phyloP scores from a whole-genome alignment of 2,329 filamentous ascomycete genomes.

The Nemania serpens region DNA sequence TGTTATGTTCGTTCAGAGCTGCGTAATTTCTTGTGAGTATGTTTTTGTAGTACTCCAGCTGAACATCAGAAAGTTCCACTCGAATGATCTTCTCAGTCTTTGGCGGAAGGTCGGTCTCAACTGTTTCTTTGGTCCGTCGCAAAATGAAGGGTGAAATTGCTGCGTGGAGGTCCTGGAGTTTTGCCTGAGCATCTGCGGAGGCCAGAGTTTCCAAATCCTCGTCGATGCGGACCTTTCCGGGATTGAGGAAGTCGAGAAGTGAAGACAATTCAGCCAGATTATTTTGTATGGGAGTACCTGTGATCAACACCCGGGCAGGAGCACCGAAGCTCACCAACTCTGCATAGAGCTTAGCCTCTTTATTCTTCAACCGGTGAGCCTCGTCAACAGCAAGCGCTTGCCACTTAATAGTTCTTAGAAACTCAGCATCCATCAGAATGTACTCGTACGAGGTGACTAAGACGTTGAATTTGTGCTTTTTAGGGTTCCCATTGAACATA shows the following conservation, averaged over 20 bases:
- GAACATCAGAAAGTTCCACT: constrained; percentile 93
- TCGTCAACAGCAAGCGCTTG: constrained; percentile 96
- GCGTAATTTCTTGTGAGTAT: constrained; percentile 96
- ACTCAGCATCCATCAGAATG: constrained; percentile 82
- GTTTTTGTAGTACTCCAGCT: constrained; percentile 98
- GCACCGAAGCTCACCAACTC: constrained; percentile 85
- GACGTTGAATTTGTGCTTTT: constrained; percentile 96
- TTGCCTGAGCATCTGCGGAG: constrained; percentile 80
- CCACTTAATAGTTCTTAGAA: constrained; percentile 92
- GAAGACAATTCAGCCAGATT: constrained; percentile 91
- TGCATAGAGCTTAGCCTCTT: constrained; percentile 89
- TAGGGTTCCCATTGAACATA: constrained; percentile 81
- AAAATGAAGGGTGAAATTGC: constrained; percentile 94
- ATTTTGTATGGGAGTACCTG: constrained; percentile 96
- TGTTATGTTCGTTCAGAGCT: constrained; percentile 86
- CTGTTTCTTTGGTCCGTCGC: constrained; percentile 93
- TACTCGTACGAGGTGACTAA: constrained; percentile 97
- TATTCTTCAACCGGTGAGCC: constrained; percentile 94
- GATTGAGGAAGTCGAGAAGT: constrained; percentile 94
- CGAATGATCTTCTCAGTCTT: constrained; percentile 99
- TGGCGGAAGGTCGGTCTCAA: constrained; percentile 92
- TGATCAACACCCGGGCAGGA: constrained; percentile 89
- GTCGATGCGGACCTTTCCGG: constrained; percentile 89
- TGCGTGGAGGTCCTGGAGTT: constrained; percentile 82
- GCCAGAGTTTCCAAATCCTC: constrained; percentile 83